phyloP scores from a whole-genome alignment of 805 yeast genomes.

The Huiozyma naganishii region DNA sequence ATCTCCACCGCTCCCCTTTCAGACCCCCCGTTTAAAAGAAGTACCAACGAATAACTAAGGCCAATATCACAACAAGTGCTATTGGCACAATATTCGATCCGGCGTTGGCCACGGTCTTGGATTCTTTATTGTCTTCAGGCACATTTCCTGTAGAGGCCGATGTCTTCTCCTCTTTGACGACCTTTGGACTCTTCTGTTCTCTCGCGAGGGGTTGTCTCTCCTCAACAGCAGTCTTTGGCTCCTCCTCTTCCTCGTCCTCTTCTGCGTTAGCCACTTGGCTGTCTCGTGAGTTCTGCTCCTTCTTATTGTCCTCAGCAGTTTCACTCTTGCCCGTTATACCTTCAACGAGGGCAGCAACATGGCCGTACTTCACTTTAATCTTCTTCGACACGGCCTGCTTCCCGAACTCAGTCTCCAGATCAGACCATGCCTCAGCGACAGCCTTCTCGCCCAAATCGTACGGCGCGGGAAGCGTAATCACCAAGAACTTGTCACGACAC shows the following conservation, averaged over 20 bases:
- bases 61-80: neutral
- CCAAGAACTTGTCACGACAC: conserved; percentile 86
- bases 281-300: neutral
- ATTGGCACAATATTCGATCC: neutral
- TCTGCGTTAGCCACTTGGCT: neutral
- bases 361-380: conserved; percentile 47
- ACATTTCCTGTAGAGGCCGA: neutral
- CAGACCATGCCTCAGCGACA: conserved; percentile 68
- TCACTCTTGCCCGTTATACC: neutral
- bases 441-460: conserved; percentile 41
- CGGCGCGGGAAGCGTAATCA: conserved; percentile 75
- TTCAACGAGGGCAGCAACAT: conserved; percentile 14
- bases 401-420: conserved; percentile 50
- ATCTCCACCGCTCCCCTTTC: too few relatives aligned
- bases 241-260: conserved; percentile 4
- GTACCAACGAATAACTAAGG: conserved; percentile 1
- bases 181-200: conserved; percentile 2
- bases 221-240: neutral
- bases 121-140: neutral
- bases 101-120: neutral
- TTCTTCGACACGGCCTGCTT: conserved; percentile 49
- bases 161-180: conserved; percentile 1
- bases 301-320: neutral
- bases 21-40: neutral
- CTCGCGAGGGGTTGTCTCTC: neutral